Percentiles rank a stretch among this genome's conserved stretches.
These are phyloP conservation scores for Ciborinia camelliae DNA, from an alignment of 2,329 filamentous ascomycete species.

Conservation along the genomic window DNA sequence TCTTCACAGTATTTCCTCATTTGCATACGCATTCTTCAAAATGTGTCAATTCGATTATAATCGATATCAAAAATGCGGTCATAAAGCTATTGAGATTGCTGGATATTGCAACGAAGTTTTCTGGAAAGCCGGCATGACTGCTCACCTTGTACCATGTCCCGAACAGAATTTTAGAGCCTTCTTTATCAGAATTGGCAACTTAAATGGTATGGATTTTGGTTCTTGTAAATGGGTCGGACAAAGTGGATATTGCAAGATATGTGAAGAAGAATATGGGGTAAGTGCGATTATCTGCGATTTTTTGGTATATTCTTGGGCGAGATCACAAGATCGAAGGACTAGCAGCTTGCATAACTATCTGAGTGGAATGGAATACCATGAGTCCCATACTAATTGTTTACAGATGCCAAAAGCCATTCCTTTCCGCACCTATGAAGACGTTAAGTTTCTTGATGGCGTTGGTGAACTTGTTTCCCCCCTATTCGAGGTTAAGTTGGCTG, in stretches of 20 bases:
- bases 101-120: slow-evolving; percentile 17
- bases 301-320: neutral
- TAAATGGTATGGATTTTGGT: neutral
- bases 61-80: slow-evolving; percentile 16
- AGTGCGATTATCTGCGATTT: neutral
- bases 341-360: neutral
- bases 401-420: slow-evolving; percentile 14
- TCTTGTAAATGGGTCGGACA: slow-evolving; percentile 16
- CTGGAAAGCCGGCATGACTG: slow-evolving; percentile 20
- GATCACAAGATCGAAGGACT: neutral
- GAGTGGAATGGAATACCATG: neutral
- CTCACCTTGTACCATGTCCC: slow-evolving; percentile 8
- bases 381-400: neutral
- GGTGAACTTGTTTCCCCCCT: neutral
- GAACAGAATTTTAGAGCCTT: slow-evolving; percentile 11
- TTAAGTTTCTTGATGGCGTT: neutral
- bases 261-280: slow-evolving; percentile 17
- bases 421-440: slow-evolving; percentile 14
- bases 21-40: neutral
- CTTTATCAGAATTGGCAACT: slow-evolving; percentile 1
- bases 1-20: neutral
- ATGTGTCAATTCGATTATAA: slow-evolving; percentile 25
- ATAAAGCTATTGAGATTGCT: slow-evolving; percentile 21
- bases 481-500: slow-evolving; percentile 7
- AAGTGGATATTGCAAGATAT: slow-evolving; percentile 19